Evolutionary conservation across 1,284 basidiomycete species (phyloP).

Genomic region (Ganoderma sinense): DNA sequence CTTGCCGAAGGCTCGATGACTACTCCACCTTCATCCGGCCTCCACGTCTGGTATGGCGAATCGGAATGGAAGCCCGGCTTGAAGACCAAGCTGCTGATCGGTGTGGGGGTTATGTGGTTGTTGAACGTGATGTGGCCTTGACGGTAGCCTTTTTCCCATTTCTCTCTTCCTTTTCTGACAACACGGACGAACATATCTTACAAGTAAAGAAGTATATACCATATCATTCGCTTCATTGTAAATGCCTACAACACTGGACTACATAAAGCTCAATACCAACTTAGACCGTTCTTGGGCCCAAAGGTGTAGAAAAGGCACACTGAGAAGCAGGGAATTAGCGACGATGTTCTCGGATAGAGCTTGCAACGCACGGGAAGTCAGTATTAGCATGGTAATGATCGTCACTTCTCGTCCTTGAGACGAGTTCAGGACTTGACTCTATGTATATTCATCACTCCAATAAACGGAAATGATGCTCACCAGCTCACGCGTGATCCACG

Average conservation of each 20-base stretch:
- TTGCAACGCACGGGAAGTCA: constrained; percentile 51
- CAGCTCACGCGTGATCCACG: neutral
- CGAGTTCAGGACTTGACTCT: constrained; percentile 88
- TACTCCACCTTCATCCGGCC: constrained; percentile 35
- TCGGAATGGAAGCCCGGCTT: constrained; percentile 43
- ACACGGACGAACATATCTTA: neutral
- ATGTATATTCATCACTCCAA: constrained; percentile 70
- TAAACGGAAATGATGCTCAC: constrained; percentile 47
- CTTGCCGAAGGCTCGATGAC: constrained; percentile 48
- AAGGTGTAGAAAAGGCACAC: neutral
- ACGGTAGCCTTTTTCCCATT: constrained; percentile 29
- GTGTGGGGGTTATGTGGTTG: constrained; percentile 58
- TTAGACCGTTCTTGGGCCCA: neutral
- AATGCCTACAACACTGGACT: constrained; percentile 4
- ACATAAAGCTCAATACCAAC: constrained; percentile 3
- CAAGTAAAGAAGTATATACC: constrained; percentile 17
- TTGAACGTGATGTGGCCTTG: constrained; percentile 63
- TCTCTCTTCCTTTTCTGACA: neutral
- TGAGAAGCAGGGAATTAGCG: neutral
- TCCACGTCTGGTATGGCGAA: constrained; percentile 42
- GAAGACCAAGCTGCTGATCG: constrained; percentile 46
- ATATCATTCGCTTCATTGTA: constrained; percentile 21
- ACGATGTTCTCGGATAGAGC: constrained; percentile 6
- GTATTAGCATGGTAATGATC: constrained; percentile 86
- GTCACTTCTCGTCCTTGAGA: constrained; percentile 76